Percentiles rank a stretch among this genome's conserved stretches.
These are phyloP conservation scores for Perilla frutescens DNA, from an alignment of 257 asterid genomes.

Conservation along the genomic window DNA sequence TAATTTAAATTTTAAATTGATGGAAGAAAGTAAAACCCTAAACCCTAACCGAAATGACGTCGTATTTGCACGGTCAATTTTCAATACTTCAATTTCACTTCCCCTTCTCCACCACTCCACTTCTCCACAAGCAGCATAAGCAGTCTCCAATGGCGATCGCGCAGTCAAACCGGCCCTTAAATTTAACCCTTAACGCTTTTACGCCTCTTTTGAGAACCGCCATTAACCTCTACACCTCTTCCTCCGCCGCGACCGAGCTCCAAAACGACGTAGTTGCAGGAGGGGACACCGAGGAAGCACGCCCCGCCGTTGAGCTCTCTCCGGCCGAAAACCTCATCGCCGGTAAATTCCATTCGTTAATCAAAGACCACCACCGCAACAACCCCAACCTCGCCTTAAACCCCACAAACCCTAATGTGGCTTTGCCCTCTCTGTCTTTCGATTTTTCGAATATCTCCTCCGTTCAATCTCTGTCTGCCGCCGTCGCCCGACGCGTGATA, in stretches of 20 bases:
- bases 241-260: slow-evolving; percentile 34
- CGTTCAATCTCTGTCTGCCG: slow-evolving; percentile 43
- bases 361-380: slow-evolving; percentile 74
- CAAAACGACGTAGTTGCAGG: slow-evolving; percentile 32
- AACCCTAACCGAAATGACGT: neutral
- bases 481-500: slow-evolving; percentile 56
- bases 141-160: slow-evolving; percentile 52
- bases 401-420: slow-evolving; percentile 58
- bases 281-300: slow-evolving; percentile 36
- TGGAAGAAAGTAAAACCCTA: neutral
- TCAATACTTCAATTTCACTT: neutral
- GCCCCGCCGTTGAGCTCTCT: slow-evolving; percentile 42
- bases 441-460: slow-evolving; percentile 59
- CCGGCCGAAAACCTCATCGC: slow-evolving; percentile 50
- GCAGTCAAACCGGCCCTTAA: slow-evolving; percentile 29
- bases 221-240: slow-evolving; percentile 36
- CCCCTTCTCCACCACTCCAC: neutral
- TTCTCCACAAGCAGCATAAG: slow-evolving; percentile 19
- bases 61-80: neutral
- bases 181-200: slow-evolving; percentile 9
- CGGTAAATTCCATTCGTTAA: slow-evolving; percentile 57
- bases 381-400: slow-evolving; percentile 59
- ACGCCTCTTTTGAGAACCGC: slow-evolving; percentile 34
- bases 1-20: too few relatives aligned
- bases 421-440: slow-evolving; percentile 60